phyloP scores from a whole-genome alignment of 2,329 filamentous ascomycete species.

The Hortaea sp. region DNA sequence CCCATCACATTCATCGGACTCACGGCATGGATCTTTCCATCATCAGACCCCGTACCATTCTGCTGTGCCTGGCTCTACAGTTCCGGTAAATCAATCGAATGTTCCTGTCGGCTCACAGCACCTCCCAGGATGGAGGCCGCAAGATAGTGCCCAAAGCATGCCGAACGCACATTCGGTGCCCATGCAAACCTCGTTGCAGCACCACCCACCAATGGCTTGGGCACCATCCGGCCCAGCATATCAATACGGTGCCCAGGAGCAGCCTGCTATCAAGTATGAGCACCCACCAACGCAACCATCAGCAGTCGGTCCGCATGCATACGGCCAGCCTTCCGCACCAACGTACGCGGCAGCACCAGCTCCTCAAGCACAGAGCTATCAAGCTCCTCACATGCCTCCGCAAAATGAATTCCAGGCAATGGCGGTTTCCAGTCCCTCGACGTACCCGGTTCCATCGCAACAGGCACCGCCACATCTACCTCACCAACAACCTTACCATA shows the following conservation, averaged over 20 bases:
- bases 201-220: slow-evolving; percentile 10
- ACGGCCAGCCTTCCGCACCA: slow-evolving; percentile 5
- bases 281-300: slow-evolving; percentile 6
- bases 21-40: slow-evolving; percentile 20
- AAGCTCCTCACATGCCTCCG: slow-evolving; percentile 8
- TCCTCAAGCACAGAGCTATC: slow-evolving; percentile 8
- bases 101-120: slow-evolving; percentile 11
- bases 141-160: slow-evolving; percentile 14
- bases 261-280: slow-evolving; percentile 15
- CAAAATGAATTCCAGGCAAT: slow-evolving; percentile 11
- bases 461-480: slow-evolving; percentile 1
- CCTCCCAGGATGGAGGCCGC: slow-evolving; percentile 20
- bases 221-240: slow-evolving; percentile 12
- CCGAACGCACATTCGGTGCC: neutral
- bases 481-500: slow-evolving; percentile 1
- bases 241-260: slow-evolving; percentile 16
- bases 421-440: slow-evolving; percentile 9
- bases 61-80: neutral
- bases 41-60: slow-evolving; percentile 12
- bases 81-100: slow-evolving; percentile 4
- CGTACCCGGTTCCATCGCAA: slow-evolving; percentile 1
- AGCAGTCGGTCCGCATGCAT: slow-evolving; percentile 2
- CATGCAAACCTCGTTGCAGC: neutral
- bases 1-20: slow-evolving; percentile 12
- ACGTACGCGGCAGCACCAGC: slow-evolving; percentile 4